phyloP scores from a whole-genome alignment of 2,329 filamentous ascomycete species.

The Stromatinia cepivora region DNA sequence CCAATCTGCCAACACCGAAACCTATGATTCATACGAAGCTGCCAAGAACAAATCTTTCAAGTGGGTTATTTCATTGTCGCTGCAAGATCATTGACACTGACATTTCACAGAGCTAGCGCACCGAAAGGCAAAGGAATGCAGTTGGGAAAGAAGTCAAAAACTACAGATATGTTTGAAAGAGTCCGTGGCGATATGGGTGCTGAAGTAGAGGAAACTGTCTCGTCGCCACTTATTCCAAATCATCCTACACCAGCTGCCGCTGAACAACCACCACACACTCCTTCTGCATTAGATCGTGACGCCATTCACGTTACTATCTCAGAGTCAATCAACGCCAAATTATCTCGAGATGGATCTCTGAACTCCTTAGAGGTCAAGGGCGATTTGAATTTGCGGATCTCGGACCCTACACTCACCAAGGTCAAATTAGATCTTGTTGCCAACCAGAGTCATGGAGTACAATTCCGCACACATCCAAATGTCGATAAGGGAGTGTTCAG shows the following conservation, averaged over 20 bases:
- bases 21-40: conserved; percentile 91
- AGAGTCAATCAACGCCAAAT: conserved; percentile 85
- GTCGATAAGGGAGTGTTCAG: conserved; percentile 89
- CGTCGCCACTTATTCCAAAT: conserved; percentile 63
- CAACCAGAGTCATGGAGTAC: conserved; percentile 76
- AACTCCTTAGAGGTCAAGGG: conserved; percentile 88
- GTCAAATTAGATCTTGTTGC: conserved; percentile 81
- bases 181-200: conserved; percentile 89
- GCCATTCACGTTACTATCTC: conserved; percentile 85
- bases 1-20: conserved; percentile 72
- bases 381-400: conserved; percentile 87
- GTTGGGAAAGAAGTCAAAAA: conserved; percentile 97
- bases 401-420: conserved; percentile 85
- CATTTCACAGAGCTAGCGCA: conserved; percentile 52
- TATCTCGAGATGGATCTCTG: conserved; percentile 83
- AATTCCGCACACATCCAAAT: conserved; percentile 95
- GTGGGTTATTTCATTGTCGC: conserved; percentile 48
- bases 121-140: conserved; percentile 98
- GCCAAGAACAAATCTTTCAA: conserved; percentile 96
- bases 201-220: conserved; percentile 69
- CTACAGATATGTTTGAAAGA: conserved; percentile 94
- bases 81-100: conserved; percentile 35
- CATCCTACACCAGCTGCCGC: conserved; percentile 51
- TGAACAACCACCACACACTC: conserved; percentile 53
- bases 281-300: conserved; percentile 73